Evolutionary conservation across 2,329 filamentous ascomycete genomes (phyloP).

Genomic region (Metarhizium guizhouense): DNA sequence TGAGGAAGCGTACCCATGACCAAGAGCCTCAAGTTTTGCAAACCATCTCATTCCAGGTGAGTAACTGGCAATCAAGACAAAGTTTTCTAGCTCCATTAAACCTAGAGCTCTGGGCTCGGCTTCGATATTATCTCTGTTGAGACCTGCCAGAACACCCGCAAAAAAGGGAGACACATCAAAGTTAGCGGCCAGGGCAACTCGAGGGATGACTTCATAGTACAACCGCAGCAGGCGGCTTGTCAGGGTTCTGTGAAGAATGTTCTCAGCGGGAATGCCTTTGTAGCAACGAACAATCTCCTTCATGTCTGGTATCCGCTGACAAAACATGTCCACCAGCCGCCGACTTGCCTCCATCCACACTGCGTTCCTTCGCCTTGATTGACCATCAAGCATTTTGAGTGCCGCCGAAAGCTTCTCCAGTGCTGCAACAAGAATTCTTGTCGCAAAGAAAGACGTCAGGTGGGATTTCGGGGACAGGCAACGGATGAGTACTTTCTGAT

Average conservation of each 20-base stretch:
- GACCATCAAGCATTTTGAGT: constrained; percentile 50
- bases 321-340: constrained; percentile 65
- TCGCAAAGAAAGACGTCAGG: constrained; percentile 75
- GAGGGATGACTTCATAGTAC: constrained; percentile 79
- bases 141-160: constrained; percentile 53
- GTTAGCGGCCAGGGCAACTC: constrained; percentile 70
- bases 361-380: constrained; percentile 24
- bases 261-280: constrained; percentile 56
- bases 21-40: constrained; percentile 57
- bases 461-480: constrained; percentile 72
- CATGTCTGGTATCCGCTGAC: constrained; percentile 68
- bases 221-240: constrained; percentile 68
- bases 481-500: constrained; percentile 66
- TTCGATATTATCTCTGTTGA: constrained; percentile 46
- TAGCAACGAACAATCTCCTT: constrained; percentile 73
- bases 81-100: constrained; percentile 68
- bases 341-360: constrained; percentile 63
- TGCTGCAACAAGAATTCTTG: constrained; percentile 68
- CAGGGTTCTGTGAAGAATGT: constrained; percentile 68
- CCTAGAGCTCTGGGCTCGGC: constrained; percentile 44
- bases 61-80: constrained; percentile 70
- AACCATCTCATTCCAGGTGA: constrained; percentile 90
- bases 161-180: constrained; percentile 81
- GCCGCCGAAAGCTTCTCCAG: constrained; percentile 67
- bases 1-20: constrained; percentile 35